phyloP scores from a whole-genome alignment of 257 asterid genomes.

The Fraxinus pennsylvanica region DNA sequence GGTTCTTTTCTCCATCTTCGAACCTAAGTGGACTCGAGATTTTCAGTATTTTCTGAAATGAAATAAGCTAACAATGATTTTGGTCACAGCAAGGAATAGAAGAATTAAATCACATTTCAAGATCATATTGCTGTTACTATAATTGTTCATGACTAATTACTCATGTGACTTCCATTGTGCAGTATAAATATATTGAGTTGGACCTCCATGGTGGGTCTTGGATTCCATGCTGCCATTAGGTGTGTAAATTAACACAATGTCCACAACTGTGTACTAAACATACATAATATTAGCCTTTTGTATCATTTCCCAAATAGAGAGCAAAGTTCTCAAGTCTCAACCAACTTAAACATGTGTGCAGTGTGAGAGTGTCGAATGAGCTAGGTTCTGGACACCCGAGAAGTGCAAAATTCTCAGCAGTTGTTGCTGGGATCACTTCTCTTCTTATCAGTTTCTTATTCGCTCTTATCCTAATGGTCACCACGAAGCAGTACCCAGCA shows the following conservation, averaged over 20 bases:
- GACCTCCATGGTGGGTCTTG: slow-evolving; percentile 43
- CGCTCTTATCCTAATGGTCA: slow-evolving; percentile 29
- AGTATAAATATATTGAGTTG: slow-evolving; percentile 48
- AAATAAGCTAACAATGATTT: neutral
- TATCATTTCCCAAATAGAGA: neutral
- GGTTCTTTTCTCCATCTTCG: too few relatives aligned
- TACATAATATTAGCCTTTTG: neutral
- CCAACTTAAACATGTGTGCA: slow-evolving; percentile 18
- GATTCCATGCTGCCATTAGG: slow-evolving; percentile 56
- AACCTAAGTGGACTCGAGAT: neutral
- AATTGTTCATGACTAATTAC: neutral
- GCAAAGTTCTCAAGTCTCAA: neutral
- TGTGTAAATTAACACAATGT: slow-evolving; percentile 1
- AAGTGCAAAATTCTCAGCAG: slow-evolving; percentile 41
- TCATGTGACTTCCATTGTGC: slow-evolving; percentile 1
- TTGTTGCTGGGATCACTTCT: slow-evolving; percentile 41
- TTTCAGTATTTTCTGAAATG: neutral
- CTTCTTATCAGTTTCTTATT: slow-evolving; percentile 37
- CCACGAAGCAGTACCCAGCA: slow-evolving; percentile 39
- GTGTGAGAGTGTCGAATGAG: slow-evolving; percentile 59
- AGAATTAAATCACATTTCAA: neutral
- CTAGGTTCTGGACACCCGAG: slow-evolving; percentile 46
- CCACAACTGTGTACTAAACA: neutral
- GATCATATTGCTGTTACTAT: neutral
- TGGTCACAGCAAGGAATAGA: neutral